Base-by-base conservation (phyloP, 2,329 filamentous ascomycete genomes). In the Celoporthe dispersa region DNA sequence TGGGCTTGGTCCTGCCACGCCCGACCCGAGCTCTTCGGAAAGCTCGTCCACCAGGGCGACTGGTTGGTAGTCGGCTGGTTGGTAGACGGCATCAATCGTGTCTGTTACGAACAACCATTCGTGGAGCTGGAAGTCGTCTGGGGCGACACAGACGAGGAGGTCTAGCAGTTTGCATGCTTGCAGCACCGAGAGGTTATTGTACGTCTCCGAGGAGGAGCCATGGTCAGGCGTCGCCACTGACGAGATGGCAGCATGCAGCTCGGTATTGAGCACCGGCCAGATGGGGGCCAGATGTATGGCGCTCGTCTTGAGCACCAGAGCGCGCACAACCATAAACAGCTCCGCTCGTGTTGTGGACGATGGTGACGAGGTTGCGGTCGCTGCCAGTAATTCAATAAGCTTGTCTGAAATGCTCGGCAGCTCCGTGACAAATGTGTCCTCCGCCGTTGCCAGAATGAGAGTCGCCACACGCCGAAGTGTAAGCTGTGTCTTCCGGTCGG, bases 101-200 rank as follows among this genome's bases (percentile, higher is more conserved):
- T 99, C 96, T 1, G 94, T 97, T 68, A 99, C 91, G 79, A 97
- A 99, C 4, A 98, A 88, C 96, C 96, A 99, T 83, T 98, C 94
- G 76, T 97, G 92, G n/a, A 98, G 87, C 80, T 98, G 96, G 81
- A 98, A 99, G 79, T 99, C 96, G 75, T 99, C 96, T 0, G 94
- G 95, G 5, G 92, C 91, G 9, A 94, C 85, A 59, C 94, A 91
- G 19, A 98, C 87, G n/a, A 99, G 85, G 28, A 94, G 84, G 77
- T 99, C 96, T 3, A 99, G 86, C 3, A 99, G 86, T 78, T 98
- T 99, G 82, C 94, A 98, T 0, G 94, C 94, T 79, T 99, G 95
- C 3, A 99, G 83, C 22, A 98, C 84, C 2, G 92, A 90, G 2
- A 89, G 83, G 74, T 93, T 92, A 76, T 88, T 93, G 80, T 94